Percentiles rank a stretch among this genome's conserved stretches.
phyloP scores from a whole-genome alignment of 768 basidiomycete genomes.

The Phlebiopsis gigantea region DNA sequence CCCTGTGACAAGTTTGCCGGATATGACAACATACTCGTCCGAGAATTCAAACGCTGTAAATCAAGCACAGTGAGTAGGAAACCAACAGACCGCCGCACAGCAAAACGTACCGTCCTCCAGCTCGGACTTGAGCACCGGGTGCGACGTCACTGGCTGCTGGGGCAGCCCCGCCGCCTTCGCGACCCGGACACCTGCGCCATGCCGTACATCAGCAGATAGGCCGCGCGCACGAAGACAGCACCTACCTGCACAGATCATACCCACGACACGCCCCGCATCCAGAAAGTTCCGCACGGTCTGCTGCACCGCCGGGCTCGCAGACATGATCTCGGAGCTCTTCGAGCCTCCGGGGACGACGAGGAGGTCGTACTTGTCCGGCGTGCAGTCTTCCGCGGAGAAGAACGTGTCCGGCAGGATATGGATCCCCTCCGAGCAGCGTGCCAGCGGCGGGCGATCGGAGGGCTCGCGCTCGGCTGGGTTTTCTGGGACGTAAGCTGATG shows the following conservation, averaged over 20 bases:
- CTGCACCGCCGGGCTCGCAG: no score
- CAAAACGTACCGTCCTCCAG: no score
- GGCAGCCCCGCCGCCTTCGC: slow-evolving; percentile 59
- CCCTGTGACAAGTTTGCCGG: slow-evolving; percentile 69
- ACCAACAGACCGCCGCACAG: slow-evolving; percentile 17
- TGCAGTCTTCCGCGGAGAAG: slow-evolving; percentile 23
- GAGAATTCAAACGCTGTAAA: slow-evolving; percentile 65
- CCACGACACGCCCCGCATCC: slow-evolving; percentile 51
- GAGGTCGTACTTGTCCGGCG: slow-evolving; percentile 56
- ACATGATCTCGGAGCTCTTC: slow-evolving; percentile 71
- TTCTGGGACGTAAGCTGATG: slow-evolving; percentile 55
- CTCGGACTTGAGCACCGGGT: slow-evolving; percentile 60
- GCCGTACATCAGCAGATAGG: no score
- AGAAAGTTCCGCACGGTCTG: slow-evolving; percentile 60
- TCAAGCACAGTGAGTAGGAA: no score
- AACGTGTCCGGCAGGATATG: slow-evolving; percentile 62
- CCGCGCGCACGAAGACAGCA: no score
- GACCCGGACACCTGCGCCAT: slow-evolving; percentile 53
- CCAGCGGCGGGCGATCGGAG: slow-evolving; percentile 38
- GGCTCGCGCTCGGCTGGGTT: slow-evolving; percentile 17
- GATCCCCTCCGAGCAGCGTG: slow-evolving; percentile 67
- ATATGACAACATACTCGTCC: slow-evolving; percentile 70
- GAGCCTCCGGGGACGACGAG: slow-evolving; percentile 76
- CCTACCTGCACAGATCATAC: slow-evolving; percentile 81
- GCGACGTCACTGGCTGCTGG: slow-evolving; percentile 67